Evolutionary conservation across 2,329 filamentous ascomycete genomes (phyloP).

Genomic region (Botrytis pseudocinerea): DNA sequence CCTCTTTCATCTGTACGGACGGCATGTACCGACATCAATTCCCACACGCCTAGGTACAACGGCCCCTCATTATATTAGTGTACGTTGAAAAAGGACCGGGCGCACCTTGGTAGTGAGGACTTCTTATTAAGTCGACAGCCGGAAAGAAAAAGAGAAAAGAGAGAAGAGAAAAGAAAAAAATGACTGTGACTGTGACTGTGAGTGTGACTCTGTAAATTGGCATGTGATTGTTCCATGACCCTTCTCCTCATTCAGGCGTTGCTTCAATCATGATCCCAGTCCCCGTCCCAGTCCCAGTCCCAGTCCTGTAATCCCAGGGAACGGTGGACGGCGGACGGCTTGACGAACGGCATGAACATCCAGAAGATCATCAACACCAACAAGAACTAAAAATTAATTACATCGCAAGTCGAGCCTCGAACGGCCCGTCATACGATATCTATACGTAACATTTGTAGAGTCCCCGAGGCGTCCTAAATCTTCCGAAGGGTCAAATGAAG

Average conservation of each 20-base stretch:
- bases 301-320: neutral
- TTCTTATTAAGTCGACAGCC: too few species aligned
- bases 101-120: neutral
- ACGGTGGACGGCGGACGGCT: neutral
- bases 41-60: neutral
- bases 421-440: neutral
- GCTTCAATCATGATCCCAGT: too few species aligned
- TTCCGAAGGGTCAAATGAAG: neutral
- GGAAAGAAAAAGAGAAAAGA: too few species aligned
- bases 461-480: neutral
- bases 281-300: neutral
- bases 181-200: too few species aligned
- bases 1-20: neutral
- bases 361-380: neutral
- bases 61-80: neutral
- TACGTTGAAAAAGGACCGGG: neutral
- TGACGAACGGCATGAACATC: neutral
- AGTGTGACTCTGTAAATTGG: neutral
- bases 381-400: neutral
- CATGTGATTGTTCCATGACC: slow-evolving; percentile 12
- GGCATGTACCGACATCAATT: neutral
- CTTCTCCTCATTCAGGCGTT: too few species aligned
- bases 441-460: neutral
- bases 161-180: too few species aligned
- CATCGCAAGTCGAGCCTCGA: neutral